Conservation (phyloP, 768 basidiomycete species). For the Mycena pura region DNA sequence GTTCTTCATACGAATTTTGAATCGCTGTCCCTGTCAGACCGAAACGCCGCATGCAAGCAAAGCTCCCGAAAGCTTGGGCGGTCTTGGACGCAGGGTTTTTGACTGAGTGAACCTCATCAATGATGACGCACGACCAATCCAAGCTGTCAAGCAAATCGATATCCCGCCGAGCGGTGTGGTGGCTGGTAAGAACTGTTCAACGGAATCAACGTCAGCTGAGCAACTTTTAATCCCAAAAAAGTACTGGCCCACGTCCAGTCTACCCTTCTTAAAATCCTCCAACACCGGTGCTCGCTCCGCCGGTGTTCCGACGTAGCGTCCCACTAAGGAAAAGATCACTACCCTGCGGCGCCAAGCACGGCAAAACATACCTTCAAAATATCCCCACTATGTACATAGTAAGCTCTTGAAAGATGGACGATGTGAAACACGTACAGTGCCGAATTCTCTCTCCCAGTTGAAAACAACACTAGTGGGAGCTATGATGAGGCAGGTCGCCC, state of each 20-base stretch:
- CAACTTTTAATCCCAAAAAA: background rate
- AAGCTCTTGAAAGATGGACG: background rate
- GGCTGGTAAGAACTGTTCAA: conserved; percentile 75
- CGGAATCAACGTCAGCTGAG: conserved; percentile 1
- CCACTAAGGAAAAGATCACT: conserved; percentile 44
- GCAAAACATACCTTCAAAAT: conserved; percentile 63
- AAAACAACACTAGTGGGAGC: conserved; percentile 83
- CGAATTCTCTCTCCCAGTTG: conserved; percentile 92
- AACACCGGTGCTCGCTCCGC: conserved; percentile 64
- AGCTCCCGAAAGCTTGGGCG: conserved; percentile 72
- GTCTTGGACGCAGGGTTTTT: conserved; percentile 79
- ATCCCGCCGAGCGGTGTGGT: conserved; percentile 75
- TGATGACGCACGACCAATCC: conserved; percentile 74
- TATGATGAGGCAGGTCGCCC: conserved; percentile 89
- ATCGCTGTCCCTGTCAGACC: conserved; percentile 84
- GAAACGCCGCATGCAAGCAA: conserved; percentile 72
- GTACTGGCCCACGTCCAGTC: conserved; percentile 80
- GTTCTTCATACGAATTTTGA: conserved; percentile 89
- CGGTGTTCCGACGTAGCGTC: conserved; percentile 63
- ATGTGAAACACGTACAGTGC: conserved; percentile 57
- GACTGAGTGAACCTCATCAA: conserved; percentile 91
- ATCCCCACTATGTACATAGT: conserved; percentile 75
- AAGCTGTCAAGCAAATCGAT: conserved; percentile 74
- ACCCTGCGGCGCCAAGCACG: background rate
- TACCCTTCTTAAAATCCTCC: conserved; percentile 78